Base-by-base conservation (phyloP, 495 filamentous ascomycete genomes). In the Annulohypoxylon moriforme region DNA sequence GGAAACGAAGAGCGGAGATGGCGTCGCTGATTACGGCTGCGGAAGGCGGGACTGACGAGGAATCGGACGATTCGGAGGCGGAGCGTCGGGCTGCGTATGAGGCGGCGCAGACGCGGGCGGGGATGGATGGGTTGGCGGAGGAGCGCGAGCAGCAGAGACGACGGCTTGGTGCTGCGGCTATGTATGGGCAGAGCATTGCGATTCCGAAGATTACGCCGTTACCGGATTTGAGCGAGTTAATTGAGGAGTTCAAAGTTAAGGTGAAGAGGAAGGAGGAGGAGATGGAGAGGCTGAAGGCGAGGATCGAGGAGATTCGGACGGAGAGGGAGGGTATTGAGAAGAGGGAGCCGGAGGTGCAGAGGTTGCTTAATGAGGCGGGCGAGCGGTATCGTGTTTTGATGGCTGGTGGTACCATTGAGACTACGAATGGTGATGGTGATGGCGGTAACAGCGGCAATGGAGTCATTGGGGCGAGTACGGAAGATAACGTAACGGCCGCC, bases 51-150 rank as follows among this genome's bases (percentile, higher is more conserved):
- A 86, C 85, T 1, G 89, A 88, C 56, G 58, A 67, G 76, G 85
- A 59, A 20, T 87, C 84, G 6, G 91, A 94, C 72, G 92, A 93
- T 69, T 93, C 90, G 3, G 93, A 97, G 68, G 84, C 90, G 1
- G 93, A 94, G 78, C 85, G 94, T 44, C 88, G 85, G 49, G 92
- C 90, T 8, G 96, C 93, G 18, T 99, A 95, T 80, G 95, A 98
- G 79, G 90, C 89, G 3, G 90, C 93, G 18, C 96, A 99, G 80
- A 93, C 93, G 34, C 86, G 89, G 36, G 92, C 92, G 9, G 94
- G 91, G 2, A 92, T 91, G 87, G 92, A 91, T 64, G 86, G 88
- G n/a, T 77, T 90, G 58, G 73, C 75, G 10, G 75, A 73, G 42
- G 73, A 76, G 59, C 75, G 75, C 18, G 73, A 63, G 68, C 80